Conservation (phyloP, 257 asterid genomes). For the Catharanthus roseus region DNA sequence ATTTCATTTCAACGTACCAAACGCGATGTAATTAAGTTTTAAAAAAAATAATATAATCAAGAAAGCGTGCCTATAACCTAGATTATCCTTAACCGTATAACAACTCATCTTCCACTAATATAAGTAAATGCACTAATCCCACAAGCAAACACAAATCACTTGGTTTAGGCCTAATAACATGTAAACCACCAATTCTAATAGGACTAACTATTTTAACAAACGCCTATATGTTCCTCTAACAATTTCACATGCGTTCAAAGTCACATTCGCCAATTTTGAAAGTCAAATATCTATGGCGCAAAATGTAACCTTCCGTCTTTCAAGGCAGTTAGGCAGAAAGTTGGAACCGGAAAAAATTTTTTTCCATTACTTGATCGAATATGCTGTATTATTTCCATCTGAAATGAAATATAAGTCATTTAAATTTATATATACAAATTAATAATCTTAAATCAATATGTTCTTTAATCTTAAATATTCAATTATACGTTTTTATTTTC, state of each 20-base stretch:
- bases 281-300: constrained; percentile 65
- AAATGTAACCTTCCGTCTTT: constrained; percentile 23
- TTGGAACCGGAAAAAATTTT: not conserved
- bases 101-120: constrained; percentile 66
- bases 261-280: constrained; percentile 21
- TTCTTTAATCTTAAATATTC: too few species aligned
- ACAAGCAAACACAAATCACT: constrained; percentile 18
- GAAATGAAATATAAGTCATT: too few species aligned
- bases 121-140: constrained; percentile 22
- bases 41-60: not conserved
- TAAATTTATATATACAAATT: too few species aligned
- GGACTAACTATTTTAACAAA: constrained; percentile 8
- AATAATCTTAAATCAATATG: too few species aligned
- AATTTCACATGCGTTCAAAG: constrained; percentile 41
- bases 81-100: constrained; percentile 41
- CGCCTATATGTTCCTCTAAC: constrained; percentile 20
- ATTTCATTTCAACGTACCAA: too few species aligned
- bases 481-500: too few species aligned
- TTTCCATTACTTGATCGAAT: not conserved
- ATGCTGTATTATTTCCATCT: too few species aligned
- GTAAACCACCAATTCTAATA: constrained; percentile 47
- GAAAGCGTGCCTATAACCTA: constrained; percentile 44
- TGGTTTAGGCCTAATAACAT: constrained; percentile 76
- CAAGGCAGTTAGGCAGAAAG: constrained; percentile 67
- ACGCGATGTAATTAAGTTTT: too few species aligned